Percentiles rank a stretch among this genome's conserved stretches.
These are phyloP conservation scores for Clavariopsis aquatica DNA, from an alignment of 495 filamentous ascomycete genomes.

Conservation along the genomic window DNA sequence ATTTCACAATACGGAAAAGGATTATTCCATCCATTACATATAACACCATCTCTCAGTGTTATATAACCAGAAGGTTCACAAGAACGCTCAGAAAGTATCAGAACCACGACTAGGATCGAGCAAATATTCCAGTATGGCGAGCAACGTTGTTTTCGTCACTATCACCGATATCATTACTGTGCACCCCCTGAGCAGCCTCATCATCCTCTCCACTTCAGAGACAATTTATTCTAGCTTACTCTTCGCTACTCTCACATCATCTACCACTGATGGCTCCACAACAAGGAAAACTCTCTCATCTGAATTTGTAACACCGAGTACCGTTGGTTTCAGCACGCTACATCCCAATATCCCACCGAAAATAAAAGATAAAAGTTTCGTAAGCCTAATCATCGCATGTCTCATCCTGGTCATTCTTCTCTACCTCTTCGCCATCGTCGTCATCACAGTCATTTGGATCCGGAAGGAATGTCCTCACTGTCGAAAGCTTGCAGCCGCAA, in stretches of 20 bases:
- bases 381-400: neutral
- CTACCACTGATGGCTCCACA: neutral
- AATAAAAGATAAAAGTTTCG: too few species aligned
- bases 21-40: too few species aligned
- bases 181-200: neutral
- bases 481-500: neutral
- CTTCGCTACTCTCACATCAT: neutral
- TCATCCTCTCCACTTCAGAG: neutral
- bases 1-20: too few species aligned
- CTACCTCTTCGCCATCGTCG: neutral
- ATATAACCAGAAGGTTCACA: too few species aligned
- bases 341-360: too few species aligned
- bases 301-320: neutral
- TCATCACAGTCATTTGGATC: neutral
- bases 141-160: slow-evolving; percentile 1
- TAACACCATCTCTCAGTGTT: too few species aligned
- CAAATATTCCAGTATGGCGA: neutral
- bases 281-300: neutral
- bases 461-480: neutral
- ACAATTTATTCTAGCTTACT: neutral
- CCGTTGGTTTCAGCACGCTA: too few species aligned
- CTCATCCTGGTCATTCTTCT: neutral
- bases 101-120: too few species aligned
- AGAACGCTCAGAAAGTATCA: too few species aligned
- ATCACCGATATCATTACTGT: neutral